Evolutionary conservation across 2,329 filamentous ascomycete genomes (phyloP).

Genomic region (Microdochium trichocladiopsis): DNA sequence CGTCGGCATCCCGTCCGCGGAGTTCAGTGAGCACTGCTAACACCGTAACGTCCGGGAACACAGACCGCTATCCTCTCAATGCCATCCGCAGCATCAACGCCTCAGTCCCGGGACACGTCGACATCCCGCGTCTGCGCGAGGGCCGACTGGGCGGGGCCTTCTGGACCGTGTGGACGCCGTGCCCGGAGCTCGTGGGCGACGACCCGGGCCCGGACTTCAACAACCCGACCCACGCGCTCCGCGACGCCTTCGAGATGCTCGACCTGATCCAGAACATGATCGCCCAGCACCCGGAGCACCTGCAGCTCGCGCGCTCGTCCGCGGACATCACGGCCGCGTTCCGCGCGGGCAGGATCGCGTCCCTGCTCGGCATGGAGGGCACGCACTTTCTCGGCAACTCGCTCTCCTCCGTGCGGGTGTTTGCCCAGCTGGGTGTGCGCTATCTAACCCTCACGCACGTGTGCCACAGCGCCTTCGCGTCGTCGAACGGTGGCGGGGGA

Average conservation of each 20-base stretch:
- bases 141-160: conserved; percentile 58
- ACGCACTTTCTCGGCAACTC: conserved; percentile 59
- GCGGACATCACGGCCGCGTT: conserved; percentile 27
- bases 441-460: conserved; percentile 65
- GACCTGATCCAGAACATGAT: conserved; percentile 56
- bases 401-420: conserved; percentile 47
- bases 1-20: too few species aligned
- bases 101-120: conserved; percentile 46
- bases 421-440: conserved; percentile 53
- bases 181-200: conserved; percentile 49
- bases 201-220: background rate
- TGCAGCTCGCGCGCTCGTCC: background rate
- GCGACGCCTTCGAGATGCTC: conserved; percentile 55
- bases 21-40: too few species aligned
- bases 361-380: conserved; percentile 54
- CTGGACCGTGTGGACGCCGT: conserved; percentile 63
- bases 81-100: background rate
- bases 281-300: conserved; percentile 11
- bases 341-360: conserved; percentile 37
- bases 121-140: conserved; percentile 52
- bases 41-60: too few species aligned
- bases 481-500: conserved; percentile 13
- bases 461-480: conserved; percentile 59
- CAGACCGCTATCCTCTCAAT: background rate
- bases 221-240: conserved; percentile 47